Base-by-base conservation (phyloP, 1,284 basidiomycete species). In the Inonotus hispidus region DNA sequence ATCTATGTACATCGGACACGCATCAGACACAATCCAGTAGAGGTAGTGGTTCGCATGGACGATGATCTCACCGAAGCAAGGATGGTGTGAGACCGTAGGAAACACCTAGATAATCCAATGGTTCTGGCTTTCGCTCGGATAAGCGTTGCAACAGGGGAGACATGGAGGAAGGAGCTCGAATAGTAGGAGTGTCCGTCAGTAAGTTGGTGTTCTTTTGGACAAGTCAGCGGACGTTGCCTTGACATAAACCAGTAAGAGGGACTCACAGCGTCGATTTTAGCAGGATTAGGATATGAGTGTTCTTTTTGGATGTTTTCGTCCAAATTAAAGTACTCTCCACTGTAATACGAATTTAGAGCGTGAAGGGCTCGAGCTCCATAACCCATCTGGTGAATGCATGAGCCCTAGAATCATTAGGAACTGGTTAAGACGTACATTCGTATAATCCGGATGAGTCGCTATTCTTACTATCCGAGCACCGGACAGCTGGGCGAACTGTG, bases 371-470 rank as follows among this genome's bases (percentile, higher is more conserved):
- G 83, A n/a, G 90, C 86, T 13, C 97, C 97, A 70, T 99, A 99
- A 3, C 97, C 97, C 95, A 98, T 98, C 88, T 94, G 70, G 25
- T 21, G 60, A 8, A 11, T 2, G 63, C 47, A 21, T 63, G 59
- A 62, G 53, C 16, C 57, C 60, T 8, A 63, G 56, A 13, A 63
- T 35, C 39, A 47, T 54, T 29, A 38, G 47, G 53, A 39, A 47
- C 49, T 21, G 37, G 27, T 60, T 46, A 19, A 32, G 14, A 79
- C 88, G 69, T 66, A 92, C 91, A 67, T 83, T 87, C 32, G 90
- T 86, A 70, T 97, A 97, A 72, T 98, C 95, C 0, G 96, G 96
- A 75, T 98, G 94, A n/a, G 92, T 95, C 32, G 97, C 97, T 61
- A 99, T 91, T 60, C 97, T 80, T 21, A 99, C 96, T 23, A 99